Evolutionary conservation across 1,284 basidiomycete genomes (phyloP).

Genomic region (Apiotrichum mycotoxinovorans): DNA sequence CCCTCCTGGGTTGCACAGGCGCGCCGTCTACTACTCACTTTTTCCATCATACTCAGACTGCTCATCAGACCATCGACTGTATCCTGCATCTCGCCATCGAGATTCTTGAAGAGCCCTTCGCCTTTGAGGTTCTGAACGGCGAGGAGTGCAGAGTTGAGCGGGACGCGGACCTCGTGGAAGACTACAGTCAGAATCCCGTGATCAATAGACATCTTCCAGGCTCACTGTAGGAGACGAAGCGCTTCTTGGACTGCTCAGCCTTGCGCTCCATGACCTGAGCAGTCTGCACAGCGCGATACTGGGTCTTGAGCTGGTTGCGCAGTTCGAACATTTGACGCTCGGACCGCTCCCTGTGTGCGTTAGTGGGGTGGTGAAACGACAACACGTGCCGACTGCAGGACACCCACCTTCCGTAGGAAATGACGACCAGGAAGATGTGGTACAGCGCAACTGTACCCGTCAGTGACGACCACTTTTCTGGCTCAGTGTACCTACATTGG

Average conservation of each 20-base stretch:
- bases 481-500: constrained; percentile 31
- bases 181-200: constrained; percentile 16
- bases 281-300: constrained; percentile 67
- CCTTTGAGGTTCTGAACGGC: constrained; percentile 50
- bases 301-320: constrained; percentile 69
- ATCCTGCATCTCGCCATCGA: constrained; percentile 61
- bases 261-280: constrained; percentile 79
- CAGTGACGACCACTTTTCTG: neutral
- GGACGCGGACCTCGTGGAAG: constrained; percentile 70
- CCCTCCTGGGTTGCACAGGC: too few relatives aligned
- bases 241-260: constrained; percentile 69
- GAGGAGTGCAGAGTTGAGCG: constrained; percentile 79
- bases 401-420: constrained; percentile 20
- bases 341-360: constrained; percentile 48
- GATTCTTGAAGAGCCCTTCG: constrained; percentile 66
- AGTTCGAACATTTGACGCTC: constrained; percentile 62
- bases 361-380: neutral
- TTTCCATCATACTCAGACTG: constrained; percentile 70
- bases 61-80: constrained; percentile 60
- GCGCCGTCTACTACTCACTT: constrained; percentile 29
- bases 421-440: constrained; percentile 43
- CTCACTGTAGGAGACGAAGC: constrained; percentile 75
- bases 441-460: constrained; percentile 41
- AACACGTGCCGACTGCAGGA: too few relatives aligned
- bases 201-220: constrained; percentile 1